Evolutionary conservation across 2,329 filamentous ascomycete species (phyloP).

Genomic region (Podosphaera aphanis): DNA sequence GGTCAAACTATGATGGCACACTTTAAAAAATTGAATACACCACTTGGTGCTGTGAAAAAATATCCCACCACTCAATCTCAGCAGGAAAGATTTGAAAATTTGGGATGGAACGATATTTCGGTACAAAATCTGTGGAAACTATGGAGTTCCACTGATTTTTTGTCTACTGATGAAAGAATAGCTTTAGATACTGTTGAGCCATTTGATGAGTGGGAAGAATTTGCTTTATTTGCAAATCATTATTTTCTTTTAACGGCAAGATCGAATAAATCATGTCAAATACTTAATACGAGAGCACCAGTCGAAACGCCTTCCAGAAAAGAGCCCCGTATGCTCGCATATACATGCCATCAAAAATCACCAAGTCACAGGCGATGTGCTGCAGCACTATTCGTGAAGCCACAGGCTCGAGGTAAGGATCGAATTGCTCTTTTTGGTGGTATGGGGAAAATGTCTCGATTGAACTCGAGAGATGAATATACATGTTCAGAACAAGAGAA

Average conservation of each 20-base stretch:
- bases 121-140: conserved; percentile 58
- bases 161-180: conserved; percentile 33
- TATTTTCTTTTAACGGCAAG: conserved; percentile 42
- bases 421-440: conserved; percentile 14
- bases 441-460: conserved; percentile 19
- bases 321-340: conserved; percentile 10
- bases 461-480: conserved; percentile 25
- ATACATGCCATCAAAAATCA: conserved; percentile 18
- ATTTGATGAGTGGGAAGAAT: conserved; percentile 94
- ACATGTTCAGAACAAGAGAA: conserved; percentile 1
- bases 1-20: conserved; percentile 66
- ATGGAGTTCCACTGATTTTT: conserved; percentile 48
- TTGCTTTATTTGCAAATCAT: conserved; percentile 62
- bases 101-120: conserved; percentile 43
- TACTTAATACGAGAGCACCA: background rate
- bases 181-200: conserved; percentile 49
- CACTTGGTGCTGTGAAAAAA: conserved; percentile 46
- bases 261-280: background rate
- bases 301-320: too few species aligned
- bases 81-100: conserved; percentile 36
- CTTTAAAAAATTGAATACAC: conserved; percentile 59
- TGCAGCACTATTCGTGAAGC: conserved; percentile 23
- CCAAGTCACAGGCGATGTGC: conserved; percentile 35
- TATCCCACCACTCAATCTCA: conserved; percentile 49
- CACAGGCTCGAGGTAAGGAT: conserved; percentile 16